Evolutionary conservation across 106 monocot genomes (phyloP), one percentile per base, ranked within the genome.

Genomic region (Dioscorea dumetorum): DNA sequence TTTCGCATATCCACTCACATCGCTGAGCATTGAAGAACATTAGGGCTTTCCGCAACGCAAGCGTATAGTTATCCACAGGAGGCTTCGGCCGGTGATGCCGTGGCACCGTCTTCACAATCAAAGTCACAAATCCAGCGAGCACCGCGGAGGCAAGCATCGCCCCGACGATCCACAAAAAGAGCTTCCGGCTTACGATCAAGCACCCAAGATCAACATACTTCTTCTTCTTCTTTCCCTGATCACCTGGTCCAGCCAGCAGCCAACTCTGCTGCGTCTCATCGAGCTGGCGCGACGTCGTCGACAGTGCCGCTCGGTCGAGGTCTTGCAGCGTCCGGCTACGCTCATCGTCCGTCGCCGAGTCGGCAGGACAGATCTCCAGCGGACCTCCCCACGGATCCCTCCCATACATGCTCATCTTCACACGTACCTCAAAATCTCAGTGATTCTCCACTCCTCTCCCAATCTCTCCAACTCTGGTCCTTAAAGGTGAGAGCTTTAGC

Each of bases 261-360:
- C 95, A 95, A 83, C 91, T 91, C 75, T 95, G 95, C 79, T 95
- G 95, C 24, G 91, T 95, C 85, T 95, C 95, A 79, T 95, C 91
- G 23, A 95, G 85, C 68, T 74, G 85, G 63, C 82, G 75, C 22
- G 87, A 82, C 21, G 73, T 41, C 49, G 71, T 70, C 48, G 79
- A 84, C 68, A 91, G 77, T 48, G 94, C 90, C 49, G 80, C 90
- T 16, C 90, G 67, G 79, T 95, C 95, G 57, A 90, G 57, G 62
- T 91, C 91, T 7, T 67, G 57, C 28, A 91, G 80, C 76, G 91
- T 83, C 75, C 95, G 72, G 91, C 95, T 95, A 83, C 95, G 76
- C 63, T 95, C 95, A 74, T 95, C 95, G 74, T 87, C 81, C 31
- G 90, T 90, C 58, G 85, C 88, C 22, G 95, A 91, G 74, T 89